Base-by-base conservation (phyloP, 352 stramenopile species). In the Globisporangium paroecandrum region DNA sequence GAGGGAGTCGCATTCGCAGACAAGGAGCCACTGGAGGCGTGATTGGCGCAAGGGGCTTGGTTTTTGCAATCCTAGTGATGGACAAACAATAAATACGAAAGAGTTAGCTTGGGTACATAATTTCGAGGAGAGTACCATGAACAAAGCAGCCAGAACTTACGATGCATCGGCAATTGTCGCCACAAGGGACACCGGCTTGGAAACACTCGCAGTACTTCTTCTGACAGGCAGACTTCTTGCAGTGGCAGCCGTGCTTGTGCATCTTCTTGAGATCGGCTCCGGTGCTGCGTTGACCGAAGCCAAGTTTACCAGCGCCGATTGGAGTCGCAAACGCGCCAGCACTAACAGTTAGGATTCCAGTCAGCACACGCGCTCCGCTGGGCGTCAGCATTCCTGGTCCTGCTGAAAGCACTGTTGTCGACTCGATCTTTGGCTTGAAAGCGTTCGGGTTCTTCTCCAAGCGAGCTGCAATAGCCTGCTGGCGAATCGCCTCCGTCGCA, bases 131-230 rank as follows among this genome's bases (percentile, higher is more conserved):
- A 32, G 2, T 3, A 54, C 6, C 7, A 54, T 46, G 18, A 57
- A 13, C 15, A 55, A 49, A 47, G 7, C 29, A 25, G 20, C 25
- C 9, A 38, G 22, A 38, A 86, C 82, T 70, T 88, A 89, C 83
- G 69, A 95, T 91, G 64, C 91, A 97, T 29, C 94, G 92, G 69
- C 91, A 97, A 70, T 96, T 97, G 57, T 89, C 80, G 22, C 85
- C 89, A 62, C 91, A 97, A 15, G 82, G 72, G 7, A 96, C 84
- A 7, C 85, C 89, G 0, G 93, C 94, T 69, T 98, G 93, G 73
- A 97, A 99, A 58, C 97, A 99, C 77, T 99, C 97, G 73, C 97
- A 99, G 74, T 99, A 99, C 55, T 98, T 98, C 81, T 99, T 99
- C 69, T 98, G 92, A 65, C 97, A 99, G 2, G 89, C 92, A 24